Evolutionary conservation across 805 yeast genomes (phyloP).

Genomic region (Grigorovia jiainica): DNA sequence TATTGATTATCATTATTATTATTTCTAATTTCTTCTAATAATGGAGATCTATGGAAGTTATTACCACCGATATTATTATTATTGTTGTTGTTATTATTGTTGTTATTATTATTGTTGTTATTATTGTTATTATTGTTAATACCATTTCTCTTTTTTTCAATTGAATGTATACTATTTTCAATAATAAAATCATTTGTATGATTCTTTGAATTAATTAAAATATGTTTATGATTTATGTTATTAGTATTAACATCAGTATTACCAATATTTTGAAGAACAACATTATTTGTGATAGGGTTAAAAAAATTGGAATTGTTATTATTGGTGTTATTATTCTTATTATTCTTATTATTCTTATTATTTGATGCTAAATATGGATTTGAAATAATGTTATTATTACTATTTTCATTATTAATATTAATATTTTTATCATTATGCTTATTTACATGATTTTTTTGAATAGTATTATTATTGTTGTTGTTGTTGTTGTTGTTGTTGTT

Average conservation of each 20-base stretch:
- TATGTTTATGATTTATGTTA: no score
- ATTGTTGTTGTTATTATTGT: constrained; percentile 3
- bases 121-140: neutral
- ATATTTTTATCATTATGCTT: constrained; percentile 3
- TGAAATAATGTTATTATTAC: neutral
- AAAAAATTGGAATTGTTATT: no score
- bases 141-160: neutral
- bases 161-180: no score
- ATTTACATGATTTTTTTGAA: constrained; percentile 4
- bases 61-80: constrained; percentile 2
- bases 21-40: constrained; percentile 71
- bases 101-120: constrained; percentile 3
- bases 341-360: neutral
- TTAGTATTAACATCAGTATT: no score
- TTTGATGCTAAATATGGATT: neutral
- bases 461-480: neutral
- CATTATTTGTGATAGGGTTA: no score
- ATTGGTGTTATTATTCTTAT: neutral
- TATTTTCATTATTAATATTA: constrained; percentile 3
- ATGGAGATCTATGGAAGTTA: constrained; percentile 59
- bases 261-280: no score
- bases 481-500: neutral
- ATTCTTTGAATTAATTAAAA: no score
- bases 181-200: no score
- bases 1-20: constrained; percentile 39